A percentile compares a stretch with the other conserved stretches of the same genome.
phyloP scores from a whole-genome alignment of 176 grass and related monocot genomes.

The Lolium rigidum region DNA sequence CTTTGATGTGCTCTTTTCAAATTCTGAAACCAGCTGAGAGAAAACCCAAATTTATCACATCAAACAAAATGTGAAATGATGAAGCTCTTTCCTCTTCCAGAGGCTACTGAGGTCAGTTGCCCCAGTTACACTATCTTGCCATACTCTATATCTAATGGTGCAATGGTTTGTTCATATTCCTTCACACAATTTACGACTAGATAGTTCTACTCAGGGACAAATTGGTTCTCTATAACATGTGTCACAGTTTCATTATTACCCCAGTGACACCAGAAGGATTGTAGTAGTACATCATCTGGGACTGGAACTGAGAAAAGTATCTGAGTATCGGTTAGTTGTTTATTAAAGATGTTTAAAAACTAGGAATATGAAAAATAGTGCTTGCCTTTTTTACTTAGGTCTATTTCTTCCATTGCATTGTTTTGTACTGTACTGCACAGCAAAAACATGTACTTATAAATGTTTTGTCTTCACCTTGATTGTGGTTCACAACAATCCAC shows the following conservation, averaged over 20 bases:
- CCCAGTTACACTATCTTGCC: constrained; percentile 11
- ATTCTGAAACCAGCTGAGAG: constrained; percentile 96
- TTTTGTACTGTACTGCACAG: not conserved
- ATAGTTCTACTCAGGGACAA: not conserved
- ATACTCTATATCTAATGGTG: not conserved
- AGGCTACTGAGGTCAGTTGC: constrained; percentile 52
- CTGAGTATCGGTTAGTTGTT: constrained; percentile 16
- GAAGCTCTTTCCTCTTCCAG: constrained; percentile 28
- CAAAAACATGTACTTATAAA: not conserved
- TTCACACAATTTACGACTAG: not conserved
- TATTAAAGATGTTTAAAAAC: constrained; percentile 17
- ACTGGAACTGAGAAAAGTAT: not conserved
- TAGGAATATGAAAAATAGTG: constrained; percentile 19
- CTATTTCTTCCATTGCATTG: not conserved
- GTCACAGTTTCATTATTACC: not conserved
- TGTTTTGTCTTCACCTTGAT: not conserved
- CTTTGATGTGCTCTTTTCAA: constrained; percentile 95
- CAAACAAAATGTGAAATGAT: constrained; percentile 84
- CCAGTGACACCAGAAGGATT: not conserved
- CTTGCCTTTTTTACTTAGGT: not conserved
- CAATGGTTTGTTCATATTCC: constrained; percentile 5
- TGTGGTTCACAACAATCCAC: not conserved
- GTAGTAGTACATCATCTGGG: not conserved
- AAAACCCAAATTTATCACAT: constrained; percentile 64
- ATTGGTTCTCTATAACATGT: not conserved